Evolutionary conservation across 352 stramenopile species (phyloP), one percentile per base, ranked within the genome.

Genomic region (Phytophthora ohioensis): DNA sequence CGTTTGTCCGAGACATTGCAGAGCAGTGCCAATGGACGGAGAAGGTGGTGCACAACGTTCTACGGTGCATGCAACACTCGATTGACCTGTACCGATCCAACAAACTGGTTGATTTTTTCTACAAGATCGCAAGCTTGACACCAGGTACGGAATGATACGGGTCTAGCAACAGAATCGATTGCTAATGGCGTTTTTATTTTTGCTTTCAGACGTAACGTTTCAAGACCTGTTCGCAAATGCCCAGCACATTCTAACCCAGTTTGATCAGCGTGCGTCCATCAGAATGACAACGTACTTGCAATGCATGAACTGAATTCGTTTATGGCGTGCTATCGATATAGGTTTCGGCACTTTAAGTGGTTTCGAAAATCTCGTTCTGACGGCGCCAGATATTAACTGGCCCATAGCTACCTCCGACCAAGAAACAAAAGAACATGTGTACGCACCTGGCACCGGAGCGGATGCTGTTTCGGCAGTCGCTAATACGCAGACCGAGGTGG

Each of bases 51-150:
- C 66, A 73, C 43, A 66, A 68, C 13, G 47, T 88, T 7, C 69
- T 83, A n/a, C 53, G 42, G 3, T 67, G 58, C 38, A 86, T 88
- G 76, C 70, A 83, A 10, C 57, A 71, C 30, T 81, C 60, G 8
- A 75, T 86, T 27, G 48, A 76, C 8, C 47, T 88, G 38, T 88
- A 88, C 41, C 70, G 65, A n/a, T 58, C 58, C 13, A 80, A 73
- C 49, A 82, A 78, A 57, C 55, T 85, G 38, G 69, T 80, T 48
- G 64, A 59, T 17, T 88, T 88, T 52, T 84, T 75, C 46, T 27
- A 56, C 5, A 72, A 66, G 21, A 65, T 88, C 38, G 65, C 68
- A 68, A 71, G 73, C 12, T 48, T 71, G 46, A 80, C 66, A 17
- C 69, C 75, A 76, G 78, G 80, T 88, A 75, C 48, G 46, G 42